phyloP scores from a whole-genome alignment of 2,329 filamentous ascomycete genomes.

The Hymenoscyphus albidus region DNA sequence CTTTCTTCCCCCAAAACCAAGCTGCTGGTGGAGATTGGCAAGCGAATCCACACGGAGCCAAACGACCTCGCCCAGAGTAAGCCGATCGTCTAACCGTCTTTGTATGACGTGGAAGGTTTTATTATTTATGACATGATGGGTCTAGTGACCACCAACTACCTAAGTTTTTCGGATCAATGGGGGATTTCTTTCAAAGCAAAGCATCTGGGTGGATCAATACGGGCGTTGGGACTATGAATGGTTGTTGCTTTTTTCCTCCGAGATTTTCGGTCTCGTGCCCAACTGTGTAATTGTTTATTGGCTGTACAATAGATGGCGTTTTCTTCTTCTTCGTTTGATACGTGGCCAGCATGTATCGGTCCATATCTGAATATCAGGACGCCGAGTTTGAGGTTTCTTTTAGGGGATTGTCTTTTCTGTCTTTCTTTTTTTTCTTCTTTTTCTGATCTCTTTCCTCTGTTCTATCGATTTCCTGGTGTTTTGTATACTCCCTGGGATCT shows the following conservation, averaged over 20 bases:
- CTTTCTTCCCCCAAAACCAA: constrained; percentile 60
- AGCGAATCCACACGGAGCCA: constrained; percentile 72
- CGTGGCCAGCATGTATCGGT: not conserved
- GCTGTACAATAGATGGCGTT: constrained; percentile 25
- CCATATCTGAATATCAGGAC: constrained; percentile 1
- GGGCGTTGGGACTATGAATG: constrained; percentile 9
- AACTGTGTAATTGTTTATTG: constrained; percentile 7
- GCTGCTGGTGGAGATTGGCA: constrained; percentile 54
- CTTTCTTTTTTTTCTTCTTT: not conserved
- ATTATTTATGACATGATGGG: constrained; percentile 1
- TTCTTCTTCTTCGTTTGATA: not conserved
- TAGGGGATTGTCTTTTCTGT: not conserved
- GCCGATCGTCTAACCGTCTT: not conserved
- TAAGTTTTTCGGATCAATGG: not conserved
- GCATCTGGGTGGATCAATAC: not conserved
- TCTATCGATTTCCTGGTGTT: not conserved
- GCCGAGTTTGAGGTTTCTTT: not conserved
- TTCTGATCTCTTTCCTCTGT: not conserved
- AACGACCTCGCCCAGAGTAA: constrained; percentile 69
- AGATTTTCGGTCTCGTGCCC: not conserved
- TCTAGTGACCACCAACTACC: not conserved
- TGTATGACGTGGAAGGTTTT: not conserved
- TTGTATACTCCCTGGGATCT: not conserved
- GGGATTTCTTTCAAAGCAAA: constrained; percentile 1
- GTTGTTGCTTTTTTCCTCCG: constrained; percentile 7